These are phyloP conservation scores for Spirogloea muscicola DNA, from an alignment of 139 green algal genomes.

Conservation along the genomic window DNA sequence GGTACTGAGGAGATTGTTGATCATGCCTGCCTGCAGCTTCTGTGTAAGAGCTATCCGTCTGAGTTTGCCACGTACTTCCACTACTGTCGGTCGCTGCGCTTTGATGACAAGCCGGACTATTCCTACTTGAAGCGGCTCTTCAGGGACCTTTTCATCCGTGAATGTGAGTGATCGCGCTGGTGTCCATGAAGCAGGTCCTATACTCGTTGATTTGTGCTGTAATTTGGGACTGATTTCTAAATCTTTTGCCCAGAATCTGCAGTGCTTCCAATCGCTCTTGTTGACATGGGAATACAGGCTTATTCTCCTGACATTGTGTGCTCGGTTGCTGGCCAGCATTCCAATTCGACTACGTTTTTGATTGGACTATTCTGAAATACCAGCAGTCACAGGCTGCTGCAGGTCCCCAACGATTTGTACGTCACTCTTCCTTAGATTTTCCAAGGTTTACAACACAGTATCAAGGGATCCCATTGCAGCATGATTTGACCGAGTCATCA, in stretches of 20 bases:
- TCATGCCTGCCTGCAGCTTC: too few species aligned
- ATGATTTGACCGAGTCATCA: too few species aligned
- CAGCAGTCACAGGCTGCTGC: constrained; percentile 51
- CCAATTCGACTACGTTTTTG: constrained; percentile 99
- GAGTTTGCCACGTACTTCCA: constrained; percentile 98
- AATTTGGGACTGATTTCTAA: too few species aligned
- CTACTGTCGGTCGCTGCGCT: constrained; percentile 90
- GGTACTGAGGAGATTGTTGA: too few species aligned
- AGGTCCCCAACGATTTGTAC: neutral
- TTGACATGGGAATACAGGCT: too few species aligned
- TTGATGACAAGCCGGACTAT: constrained; percentile 99
- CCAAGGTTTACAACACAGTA: too few species aligned
- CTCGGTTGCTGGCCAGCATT: constrained; percentile 62
- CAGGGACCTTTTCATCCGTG: constrained; percentile 95
- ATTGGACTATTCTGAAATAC: constrained; percentile 98
- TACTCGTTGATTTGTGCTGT: neutral
- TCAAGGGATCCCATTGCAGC: too few species aligned
- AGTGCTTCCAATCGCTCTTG: too few species aligned
- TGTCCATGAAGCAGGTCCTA: too few species aligned
- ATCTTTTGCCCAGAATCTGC: too few species aligned
- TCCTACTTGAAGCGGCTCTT: constrained; percentile 97
- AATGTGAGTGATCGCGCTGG: too few species aligned
- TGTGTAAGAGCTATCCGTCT: constrained; percentile 95
- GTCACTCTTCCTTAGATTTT: too few species aligned
- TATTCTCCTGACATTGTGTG: neutral